Evolutionary conservation across 2,329 filamentous ascomycete species (phyloP).

Genomic region (Exophiala spinifera): DNA sequence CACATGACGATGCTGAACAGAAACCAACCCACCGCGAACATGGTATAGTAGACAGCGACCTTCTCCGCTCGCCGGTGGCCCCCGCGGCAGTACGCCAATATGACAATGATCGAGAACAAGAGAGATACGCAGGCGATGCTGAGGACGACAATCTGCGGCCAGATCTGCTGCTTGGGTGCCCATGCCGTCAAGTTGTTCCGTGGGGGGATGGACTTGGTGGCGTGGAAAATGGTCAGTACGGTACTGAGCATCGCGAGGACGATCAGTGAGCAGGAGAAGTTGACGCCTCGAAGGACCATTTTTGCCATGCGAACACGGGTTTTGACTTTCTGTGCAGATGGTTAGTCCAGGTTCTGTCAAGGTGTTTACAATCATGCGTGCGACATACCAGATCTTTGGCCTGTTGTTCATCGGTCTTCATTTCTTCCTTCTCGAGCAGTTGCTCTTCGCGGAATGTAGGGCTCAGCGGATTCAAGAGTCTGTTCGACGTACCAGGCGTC

Average conservation of each 20-base stretch:
- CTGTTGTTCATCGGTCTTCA: slow-evolving; percentile 78
- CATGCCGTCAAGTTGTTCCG: slow-evolving; percentile 82
- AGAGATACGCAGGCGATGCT: slow-evolving; percentile 77
- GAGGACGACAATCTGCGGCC: slow-evolving; percentile 86
- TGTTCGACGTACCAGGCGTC: slow-evolving; percentile 76
- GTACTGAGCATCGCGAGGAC: slow-evolving; percentile 84
- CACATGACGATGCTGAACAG: slow-evolving; percentile 90
- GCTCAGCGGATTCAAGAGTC: slow-evolving; percentile 76
- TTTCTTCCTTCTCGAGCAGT: slow-evolving; percentile 78
- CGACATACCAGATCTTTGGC: slow-evolving; percentile 76
- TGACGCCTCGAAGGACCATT: slow-evolving; percentile 89
- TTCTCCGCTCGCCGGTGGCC: slow-evolving; percentile 89
- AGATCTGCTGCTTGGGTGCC: slow-evolving; percentile 73
- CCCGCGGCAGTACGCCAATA: slow-evolving; percentile 81
- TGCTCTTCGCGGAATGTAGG: slow-evolving; percentile 90
- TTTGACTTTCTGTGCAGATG: slow-evolving; percentile 74
- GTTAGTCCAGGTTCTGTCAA: slow-evolving; percentile 11
- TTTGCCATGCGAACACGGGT: slow-evolving; percentile 88
- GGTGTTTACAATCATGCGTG: too few relatives aligned
- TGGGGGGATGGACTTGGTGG: slow-evolving; percentile 69
- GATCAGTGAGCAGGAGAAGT: slow-evolving; percentile 95
- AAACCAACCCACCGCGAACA: slow-evolving; percentile 92
- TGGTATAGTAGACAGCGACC: slow-evolving; percentile 89
- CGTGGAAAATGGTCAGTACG: slow-evolving; percentile 89
- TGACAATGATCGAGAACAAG: slow-evolving; percentile 71